Evolutionary conservation across 1,139 yeast species (phyloP).

Genomic region (Blastobotrys persicus): DNA sequence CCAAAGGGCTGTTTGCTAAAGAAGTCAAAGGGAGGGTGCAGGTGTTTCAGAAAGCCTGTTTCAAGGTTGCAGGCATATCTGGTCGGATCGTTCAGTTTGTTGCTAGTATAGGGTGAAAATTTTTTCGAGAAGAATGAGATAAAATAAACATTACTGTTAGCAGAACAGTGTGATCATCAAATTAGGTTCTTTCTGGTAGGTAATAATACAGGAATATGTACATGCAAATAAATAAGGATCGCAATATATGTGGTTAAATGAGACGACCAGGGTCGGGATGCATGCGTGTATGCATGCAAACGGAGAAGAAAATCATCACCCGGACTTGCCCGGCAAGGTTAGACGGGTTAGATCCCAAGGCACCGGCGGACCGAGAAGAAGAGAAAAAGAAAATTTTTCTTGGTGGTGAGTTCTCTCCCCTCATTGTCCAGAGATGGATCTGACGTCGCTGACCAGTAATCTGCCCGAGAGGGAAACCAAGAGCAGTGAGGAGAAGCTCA

Average conservation of each 20-base stretch:
- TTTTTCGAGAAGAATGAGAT: no score
- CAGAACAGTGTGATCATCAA: no score
- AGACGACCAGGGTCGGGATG: slow-evolving; percentile 6
- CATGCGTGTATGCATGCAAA: not conserved
- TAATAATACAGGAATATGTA: not conserved
- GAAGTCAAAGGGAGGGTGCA: slow-evolving; percentile 1
- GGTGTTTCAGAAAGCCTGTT: not conserved
- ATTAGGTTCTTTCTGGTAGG: not conserved
- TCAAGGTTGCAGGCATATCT: slow-evolving; percentile 6
- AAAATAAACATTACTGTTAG: no score
- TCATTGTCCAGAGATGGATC: slow-evolving; percentile 13
- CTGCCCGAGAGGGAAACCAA: slow-evolving; percentile 15
- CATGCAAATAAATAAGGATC: slow-evolving; percentile 3
- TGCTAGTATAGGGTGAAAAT: no score
- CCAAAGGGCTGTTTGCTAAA: slow-evolving; percentile 1
- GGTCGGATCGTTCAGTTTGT: slow-evolving; percentile 10
- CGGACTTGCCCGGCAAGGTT: slow-evolving; percentile 1
- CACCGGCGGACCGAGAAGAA: no score
- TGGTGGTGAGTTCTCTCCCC: not conserved
- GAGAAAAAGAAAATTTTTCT: slow-evolving; percentile 6
- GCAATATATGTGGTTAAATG: not conserved
- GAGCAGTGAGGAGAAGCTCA: slow-evolving; percentile 6
- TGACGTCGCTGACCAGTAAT: slow-evolving; percentile 20
- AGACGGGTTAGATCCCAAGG: no score
- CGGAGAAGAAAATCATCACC: not conserved